phyloP scores from a whole-genome alignment of 352 stramenopile species.

The Globisporangium solare region DNA sequence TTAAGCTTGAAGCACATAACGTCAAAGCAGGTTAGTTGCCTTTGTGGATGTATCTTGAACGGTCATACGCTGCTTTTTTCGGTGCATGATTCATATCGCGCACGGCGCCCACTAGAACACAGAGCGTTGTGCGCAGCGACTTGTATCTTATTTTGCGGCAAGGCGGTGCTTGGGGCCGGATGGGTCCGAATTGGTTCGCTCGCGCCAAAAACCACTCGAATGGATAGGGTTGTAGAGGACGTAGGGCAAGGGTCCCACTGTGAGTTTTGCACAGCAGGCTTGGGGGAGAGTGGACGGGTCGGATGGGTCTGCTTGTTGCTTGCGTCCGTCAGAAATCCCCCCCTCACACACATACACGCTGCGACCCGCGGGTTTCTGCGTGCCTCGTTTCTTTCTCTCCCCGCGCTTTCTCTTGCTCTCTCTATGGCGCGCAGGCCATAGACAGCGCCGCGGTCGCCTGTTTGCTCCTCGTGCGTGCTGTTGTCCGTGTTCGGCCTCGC shows the following conservation, averaged over 20 bases:
- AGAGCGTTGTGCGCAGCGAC: too few relatives aligned
- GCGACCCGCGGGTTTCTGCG: too few relatives aligned
- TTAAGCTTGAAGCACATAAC: too few relatives aligned
- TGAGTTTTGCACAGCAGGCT: neutral
- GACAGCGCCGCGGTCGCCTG: too few relatives aligned
- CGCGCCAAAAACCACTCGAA: neutral
- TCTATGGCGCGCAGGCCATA: neutral
- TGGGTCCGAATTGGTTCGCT: neutral
- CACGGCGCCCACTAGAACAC: too few relatives aligned
- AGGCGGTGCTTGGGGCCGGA: neutral
- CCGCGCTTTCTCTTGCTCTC: neutral
- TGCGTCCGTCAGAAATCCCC: too few relatives aligned
- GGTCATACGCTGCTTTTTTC: too few relatives aligned
- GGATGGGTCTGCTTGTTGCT: neutral
- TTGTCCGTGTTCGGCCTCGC: conserved; percentile 10
- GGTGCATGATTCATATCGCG: too few relatives aligned
- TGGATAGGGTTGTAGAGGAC: neutral
- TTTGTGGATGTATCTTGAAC: too few relatives aligned
- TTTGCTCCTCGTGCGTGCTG: neutral
- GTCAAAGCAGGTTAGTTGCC: too few relatives aligned
- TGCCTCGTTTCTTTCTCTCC: neutral
- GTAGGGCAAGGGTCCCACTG: neutral
- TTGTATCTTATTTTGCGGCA: neutral
- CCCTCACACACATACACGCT: too few relatives aligned
- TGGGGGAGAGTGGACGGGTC: neutral